Percentiles rank a stretch among this genome's conserved stretches.
These are phyloP conservation scores for Tuber melanosporum DNA, from an alignment of 495 filamentous ascomycete species.

Conservation along the genomic window DNA sequence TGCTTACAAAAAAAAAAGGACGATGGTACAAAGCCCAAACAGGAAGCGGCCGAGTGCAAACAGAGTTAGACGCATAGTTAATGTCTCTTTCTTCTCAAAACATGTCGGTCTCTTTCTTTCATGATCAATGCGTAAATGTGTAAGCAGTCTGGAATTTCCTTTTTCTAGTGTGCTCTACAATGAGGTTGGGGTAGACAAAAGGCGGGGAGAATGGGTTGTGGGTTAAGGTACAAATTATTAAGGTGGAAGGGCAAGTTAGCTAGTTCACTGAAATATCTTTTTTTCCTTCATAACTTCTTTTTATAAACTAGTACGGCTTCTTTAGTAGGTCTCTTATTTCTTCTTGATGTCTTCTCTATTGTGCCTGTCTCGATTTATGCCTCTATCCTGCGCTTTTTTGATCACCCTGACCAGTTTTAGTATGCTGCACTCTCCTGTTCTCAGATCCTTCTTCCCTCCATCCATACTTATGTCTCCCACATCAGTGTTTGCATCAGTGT, in stretches of 20 bases:
- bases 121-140: not conserved
- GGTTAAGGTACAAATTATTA: slow-evolving; percentile 23
- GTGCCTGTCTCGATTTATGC: slow-evolving; percentile 10
- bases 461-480: not conserved
- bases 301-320: slow-evolving; percentile 39
- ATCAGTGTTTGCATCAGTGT: slow-evolving; percentile 7
- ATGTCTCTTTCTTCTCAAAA: slow-evolving; percentile 24
- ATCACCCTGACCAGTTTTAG: slow-evolving; percentile 19
- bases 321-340: slow-evolving; percentile 30
- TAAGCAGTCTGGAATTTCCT: not conserved
- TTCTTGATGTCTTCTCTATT: slow-evolving; percentile 20
- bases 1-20: slow-evolving; percentile 53
- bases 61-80: slow-evolving; percentile 65
- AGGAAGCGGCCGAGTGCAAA: slow-evolving; percentile 99
- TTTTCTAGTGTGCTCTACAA: slow-evolving; percentile 5
- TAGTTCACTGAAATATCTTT: slow-evolving; percentile 38
- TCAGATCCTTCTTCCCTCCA: slow-evolving; percentile 1
- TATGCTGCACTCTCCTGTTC: slow-evolving; percentile 9
- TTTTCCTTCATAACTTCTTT: slow-evolving; percentile 32
- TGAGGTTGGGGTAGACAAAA: slow-evolving; percentile 30
- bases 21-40: slow-evolving; percentile 92
- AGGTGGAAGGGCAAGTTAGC: slow-evolving; percentile 26
- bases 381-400: slow-evolving; percentile 26
- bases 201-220: slow-evolving; percentile 15
- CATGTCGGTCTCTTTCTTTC: slow-evolving; percentile 5